Base-by-base conservation (phyloP, 768 basidiomycete genomes). In the Neoboletus subvelutipes region DNA sequence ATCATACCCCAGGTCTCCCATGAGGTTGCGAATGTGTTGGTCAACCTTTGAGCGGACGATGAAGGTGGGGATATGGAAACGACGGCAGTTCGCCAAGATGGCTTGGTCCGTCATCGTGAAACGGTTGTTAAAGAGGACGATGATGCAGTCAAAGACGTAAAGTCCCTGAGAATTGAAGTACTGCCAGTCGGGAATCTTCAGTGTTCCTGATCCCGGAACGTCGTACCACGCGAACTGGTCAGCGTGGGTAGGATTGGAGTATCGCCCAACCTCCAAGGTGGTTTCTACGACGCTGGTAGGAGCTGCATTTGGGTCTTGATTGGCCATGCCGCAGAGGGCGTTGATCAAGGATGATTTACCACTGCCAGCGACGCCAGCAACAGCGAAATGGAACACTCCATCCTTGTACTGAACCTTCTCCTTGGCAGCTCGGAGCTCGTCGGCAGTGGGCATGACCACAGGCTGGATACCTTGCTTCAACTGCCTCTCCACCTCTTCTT, bases 151-250 rank as follows among this genome's bases (percentile, higher is more conserved):
- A 52, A 76, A 76, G 53, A 73, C 63, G 48, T 67, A 76, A 29
- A 76, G 66, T 8, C 74, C 75, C 42, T 76, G 72, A 13, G 69
- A 65, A 36, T 74, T 74, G 57, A 76, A 76, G 55, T 76, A 76
- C 39, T 73, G 67, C 72, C 73, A 76, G 50, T 71, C 72, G n/a
- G 71, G 66, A 45, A 73, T 59, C 42, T 62, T 66, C 12, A 71
- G 52, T 3, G 75, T 76, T 7, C 72, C 73, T 12, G 74, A 74
- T n/a, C 75, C 75, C 0, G 75, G 75, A 26, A 76, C 54, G 36
- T 76, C 75, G 49, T 72, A 76, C 75, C 75, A 76, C n/a, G 67
- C 66, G 40, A 71, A 64, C 18, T 60, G 66, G 54, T 64, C 56
- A 0, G 59, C 43, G 9, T 65, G 54, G n/a, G 54, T 64, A 15